Percentiles rank a stretch among this genome's conserved stretches.
phyloP scores from a whole-genome alignment of 192 early-diverging fungal genomes.

The Coemansia guatemalensis region DNA sequence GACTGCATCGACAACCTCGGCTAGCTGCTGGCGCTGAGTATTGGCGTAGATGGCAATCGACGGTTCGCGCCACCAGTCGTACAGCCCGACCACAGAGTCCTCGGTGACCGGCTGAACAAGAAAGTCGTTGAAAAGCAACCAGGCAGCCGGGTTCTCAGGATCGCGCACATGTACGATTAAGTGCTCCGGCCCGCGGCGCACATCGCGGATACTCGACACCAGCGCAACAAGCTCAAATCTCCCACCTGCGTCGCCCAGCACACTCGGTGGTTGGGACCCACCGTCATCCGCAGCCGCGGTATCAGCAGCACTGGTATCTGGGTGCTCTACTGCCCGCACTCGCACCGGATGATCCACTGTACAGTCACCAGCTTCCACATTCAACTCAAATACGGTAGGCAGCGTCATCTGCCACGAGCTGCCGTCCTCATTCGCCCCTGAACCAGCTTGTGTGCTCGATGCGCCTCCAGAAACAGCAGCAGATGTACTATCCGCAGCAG shows the following conservation, averaged over 20 bases:
- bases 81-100: constrained; percentile 16
- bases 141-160: constrained; percentile 34
- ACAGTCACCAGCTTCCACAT: neutral
- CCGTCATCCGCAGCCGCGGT: neutral
- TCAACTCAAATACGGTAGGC: constrained; percentile 22
- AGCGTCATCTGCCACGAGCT: constrained; percentile 34
- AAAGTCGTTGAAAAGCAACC: constrained; percentile 97
- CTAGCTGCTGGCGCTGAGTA: constrained; percentile 3
- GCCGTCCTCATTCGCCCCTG: neutral
- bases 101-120: constrained; percentile 69
- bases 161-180: constrained; percentile 45
- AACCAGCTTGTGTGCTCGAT: neutral
- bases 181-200: constrained; percentile 36
- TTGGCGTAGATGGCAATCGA: constrained; percentile 37
- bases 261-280: neutral
- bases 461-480: constrained; percentile 1
- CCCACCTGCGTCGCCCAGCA: neutral
- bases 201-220: constrained; percentile 48
- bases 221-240: constrained; percentile 33
- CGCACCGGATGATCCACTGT: neutral
- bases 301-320: neutral
- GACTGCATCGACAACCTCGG: neutral
- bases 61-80: constrained; percentile 46
- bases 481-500: neutral
- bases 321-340: neutral